Evolutionary conservation across 129 eudicot genomes (phyloP).

Genomic region (Tanacetum coccineum): DNA sequence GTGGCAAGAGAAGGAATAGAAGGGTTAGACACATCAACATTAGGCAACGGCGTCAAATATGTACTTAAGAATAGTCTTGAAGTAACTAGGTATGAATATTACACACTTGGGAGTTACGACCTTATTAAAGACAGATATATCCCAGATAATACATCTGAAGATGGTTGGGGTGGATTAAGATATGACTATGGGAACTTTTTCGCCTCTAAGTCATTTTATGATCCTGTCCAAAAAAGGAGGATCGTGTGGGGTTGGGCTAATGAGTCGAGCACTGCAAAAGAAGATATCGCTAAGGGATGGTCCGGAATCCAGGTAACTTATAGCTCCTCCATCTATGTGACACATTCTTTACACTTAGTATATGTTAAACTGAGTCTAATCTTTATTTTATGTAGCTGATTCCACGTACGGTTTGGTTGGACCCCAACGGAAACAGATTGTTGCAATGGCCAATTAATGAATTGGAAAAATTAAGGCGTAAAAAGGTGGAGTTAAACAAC

Average conservation of each 20-base stretch:
- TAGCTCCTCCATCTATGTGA: neutral
- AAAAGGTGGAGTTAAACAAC: conserved; percentile 27
- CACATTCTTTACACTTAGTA: neutral
- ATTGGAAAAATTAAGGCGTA: conserved; percentile 43
- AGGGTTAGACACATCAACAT: conserved; percentile 56
- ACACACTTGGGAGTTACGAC: conserved; percentile 52
- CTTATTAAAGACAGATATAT: conserved; percentile 38
- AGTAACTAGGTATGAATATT: conserved; percentile 52
- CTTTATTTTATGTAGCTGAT: conserved; percentile 34
- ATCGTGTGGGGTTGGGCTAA: conserved; percentile 79
- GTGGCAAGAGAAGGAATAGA: conserved; percentile 29
- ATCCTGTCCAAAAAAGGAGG: conserved; percentile 50
- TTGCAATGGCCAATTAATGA: conserved; percentile 65
- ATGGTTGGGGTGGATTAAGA: conserved; percentile 62
- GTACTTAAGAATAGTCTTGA: conserved; percentile 71
- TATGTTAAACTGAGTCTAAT: neutral
- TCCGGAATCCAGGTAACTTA: conserved; percentile 66
- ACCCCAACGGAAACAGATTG: conserved; percentile 50
- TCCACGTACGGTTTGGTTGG: conserved; percentile 60
- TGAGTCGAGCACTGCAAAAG: conserved; percentile 45
- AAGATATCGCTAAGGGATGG: conserved; percentile 68
- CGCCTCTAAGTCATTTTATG: conserved; percentile 76
- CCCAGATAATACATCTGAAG: conserved; percentile 45
- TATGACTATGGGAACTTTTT: conserved; percentile 73
- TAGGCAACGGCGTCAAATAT: conserved; percentile 48